Evolutionary conservation across 768 basidiomycete genomes (phyloP).

Genomic region (Phaffia australis): DNA sequence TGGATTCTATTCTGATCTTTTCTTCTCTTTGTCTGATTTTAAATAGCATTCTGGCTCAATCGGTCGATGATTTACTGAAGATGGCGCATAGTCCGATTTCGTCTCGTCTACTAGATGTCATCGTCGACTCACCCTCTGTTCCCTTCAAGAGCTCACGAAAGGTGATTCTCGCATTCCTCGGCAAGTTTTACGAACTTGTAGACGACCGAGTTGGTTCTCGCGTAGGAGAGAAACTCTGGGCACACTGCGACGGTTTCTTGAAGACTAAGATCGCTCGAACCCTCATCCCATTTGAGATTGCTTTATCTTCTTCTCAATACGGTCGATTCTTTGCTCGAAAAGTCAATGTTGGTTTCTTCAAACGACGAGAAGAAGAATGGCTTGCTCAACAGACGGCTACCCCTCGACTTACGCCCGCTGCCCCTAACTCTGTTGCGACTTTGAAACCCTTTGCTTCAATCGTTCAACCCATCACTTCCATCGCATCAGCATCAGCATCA

Average conservation of each 20-base stretch:
- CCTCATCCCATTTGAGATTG: conserved; percentile 58
- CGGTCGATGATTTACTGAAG: conserved; percentile 47
- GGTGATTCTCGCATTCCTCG: conserved; percentile 62
- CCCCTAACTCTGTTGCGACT: conserved; percentile 26
- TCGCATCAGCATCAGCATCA: neutral
- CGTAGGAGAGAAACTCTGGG: conserved; percentile 85
- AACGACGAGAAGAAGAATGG: conserved; percentile 77
- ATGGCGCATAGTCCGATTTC: conserved; percentile 57
- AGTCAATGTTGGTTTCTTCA: conserved; percentile 64
- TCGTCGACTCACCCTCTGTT: conserved; percentile 57
- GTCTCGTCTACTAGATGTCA: conserved; percentile 66
- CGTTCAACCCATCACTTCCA: neutral
- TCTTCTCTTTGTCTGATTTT: neutral
- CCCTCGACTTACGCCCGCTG: conserved; percentile 4
- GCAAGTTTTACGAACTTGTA: conserved; percentile 65
- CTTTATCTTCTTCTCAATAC: conserved; percentile 64
- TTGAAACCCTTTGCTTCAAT: neutral
- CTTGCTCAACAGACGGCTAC: conserved; percentile 49
- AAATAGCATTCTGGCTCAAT: neutral
- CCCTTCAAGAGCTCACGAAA: conserved; percentile 35
- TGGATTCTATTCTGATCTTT: neutral
- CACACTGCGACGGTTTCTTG: conserved; percentile 78
- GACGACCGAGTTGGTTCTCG: conserved; percentile 85
- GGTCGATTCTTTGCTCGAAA: conserved; percentile 78
- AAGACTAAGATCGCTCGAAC: conserved; percentile 88